Base-by-base conservation (phyloP, 2,329 filamentous ascomycete genomes). In the Arthrobotrys entomopaga region DNA sequence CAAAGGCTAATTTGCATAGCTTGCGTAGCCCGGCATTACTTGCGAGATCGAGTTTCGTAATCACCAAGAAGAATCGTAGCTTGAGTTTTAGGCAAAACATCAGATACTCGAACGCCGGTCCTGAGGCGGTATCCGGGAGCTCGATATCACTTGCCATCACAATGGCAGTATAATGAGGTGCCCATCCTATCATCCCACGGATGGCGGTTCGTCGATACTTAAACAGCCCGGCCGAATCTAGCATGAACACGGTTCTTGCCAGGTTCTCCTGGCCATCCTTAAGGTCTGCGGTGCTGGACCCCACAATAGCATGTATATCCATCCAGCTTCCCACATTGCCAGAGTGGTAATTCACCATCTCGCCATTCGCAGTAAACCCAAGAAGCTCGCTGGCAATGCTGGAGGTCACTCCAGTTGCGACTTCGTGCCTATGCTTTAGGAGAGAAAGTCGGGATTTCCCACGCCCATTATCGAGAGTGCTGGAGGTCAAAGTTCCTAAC, bases 311-410 rank as follows among this genome's bases (percentile, higher is more conserved):
- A 80, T 99, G 95, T 60, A 98, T 95, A 80, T 97, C 94, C 61
- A 91, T 89, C 95, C 95, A 99, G 0, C 93, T 93, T 70, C 92
- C 91, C 53, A 97, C 89, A 79, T 97, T 92, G 13, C 89, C 89
- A 72, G 90, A 90, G 2, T 91, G 89, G 80, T 96, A 98, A 80
- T 97, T 98, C 79, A 96, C 84, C 43, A 95, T 83, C 6, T 58
- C 85, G 8, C 80, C 79, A 24, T 79, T 79, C 2, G 84, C 82
- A 48, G 86, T 85, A 80, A 98, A 99, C 6, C 95, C 95, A 75
- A 99, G 87, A 8, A 99, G 85, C 81, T 98, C 95, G 79, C 97
- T 94, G 0, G 95, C 92, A 50, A 99, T 90, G 4, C 94, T 98
- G 80, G 93, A 97, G 0, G 95, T 99, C 76, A 97, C 86, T 0